Evolutionary conservation across 2,329 filamentous ascomycete genomes (phyloP), one percentile per base, ranked within the genome.

Genomic region (Exophiala dermatitidis): DNA sequence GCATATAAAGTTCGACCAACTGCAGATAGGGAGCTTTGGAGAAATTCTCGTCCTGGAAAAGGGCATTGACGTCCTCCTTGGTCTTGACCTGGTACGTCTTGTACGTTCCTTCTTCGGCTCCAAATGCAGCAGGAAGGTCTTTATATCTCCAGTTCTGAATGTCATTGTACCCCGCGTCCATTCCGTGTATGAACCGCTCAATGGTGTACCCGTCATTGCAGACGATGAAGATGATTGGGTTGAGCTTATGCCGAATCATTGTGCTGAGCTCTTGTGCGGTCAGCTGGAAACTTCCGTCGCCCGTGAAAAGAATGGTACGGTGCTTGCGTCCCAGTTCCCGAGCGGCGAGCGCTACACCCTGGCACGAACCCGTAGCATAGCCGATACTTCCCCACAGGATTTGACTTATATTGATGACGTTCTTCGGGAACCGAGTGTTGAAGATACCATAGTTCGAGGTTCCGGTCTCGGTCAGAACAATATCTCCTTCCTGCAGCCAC

Each of bases 1-100:
- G 69, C 68, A 74, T 69, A 29, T 69, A 65, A 1, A 74, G 65
- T 63, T 75, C 72, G 5, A 74, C 65, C 58, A 75, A 65, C 38
- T 71, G 64, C 29, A 75, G 54, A 0, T 70, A 71, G 40, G 65
- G 66, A 3, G 68, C 71, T 47, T 67, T 66, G n/a, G 62, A 59
- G 45, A 77, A 66, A 2, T 64, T 64, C 37, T 69, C 64, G 46
- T 63, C 53, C n/a, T 53, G 49, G 10, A 64, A 52, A 38, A 63
- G 43, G 28, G 53, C 51, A 28, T 57, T 36, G 9, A 64, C 46
- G 2, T 64, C 60, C 2, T 48, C 57, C 53, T 60, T 84, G 19
- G 82, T 88, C 71, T 81, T 84, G 61, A 88, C 76, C 44, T 80
- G 73, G 67, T 84, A 85, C 43, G 80, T 86, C 67, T 79, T 77